A percentile compares a stretch with the other conserved stretches of the same genome.
These are phyloP conservation scores for Suillus placidus DNA, from an alignment of 768 basidiomycete species.

Conservation along the genomic window DNA sequence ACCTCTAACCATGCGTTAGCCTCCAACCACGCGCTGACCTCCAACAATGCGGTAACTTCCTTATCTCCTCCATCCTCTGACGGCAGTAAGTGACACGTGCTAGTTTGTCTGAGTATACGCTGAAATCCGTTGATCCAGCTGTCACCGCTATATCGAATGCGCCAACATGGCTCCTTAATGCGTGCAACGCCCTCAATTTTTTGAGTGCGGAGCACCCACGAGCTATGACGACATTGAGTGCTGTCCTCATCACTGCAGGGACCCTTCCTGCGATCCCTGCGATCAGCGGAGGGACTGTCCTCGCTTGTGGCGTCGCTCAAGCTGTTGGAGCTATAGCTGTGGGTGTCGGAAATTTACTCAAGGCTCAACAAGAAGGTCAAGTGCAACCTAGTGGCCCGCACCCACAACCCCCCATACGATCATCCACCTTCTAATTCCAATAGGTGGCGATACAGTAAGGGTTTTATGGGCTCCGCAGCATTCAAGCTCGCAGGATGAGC, in stretches of 20 bases:
- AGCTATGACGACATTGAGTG: slow-evolving; percentile 71
- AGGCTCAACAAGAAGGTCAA: slow-evolving; percentile 49
- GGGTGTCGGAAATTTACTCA: slow-evolving; percentile 63
- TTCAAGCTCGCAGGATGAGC: slow-evolving; percentile 27
- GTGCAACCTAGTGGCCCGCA: slow-evolving; percentile 25
- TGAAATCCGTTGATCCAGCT: slow-evolving; percentile 24
- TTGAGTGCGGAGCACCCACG: slow-evolving; percentile 77
- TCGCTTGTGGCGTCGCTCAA: slow-evolving; percentile 74
- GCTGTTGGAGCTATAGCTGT: slow-evolving; percentile 80
- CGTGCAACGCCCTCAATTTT: slow-evolving; percentile 73
- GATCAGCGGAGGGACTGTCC: slow-evolving; percentile 68
- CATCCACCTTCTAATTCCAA: slow-evolving; percentile 33
- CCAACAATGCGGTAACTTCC: background rate
- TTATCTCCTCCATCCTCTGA: slow-evolving; percentile 8
- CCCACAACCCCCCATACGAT: slow-evolving; percentile 31
- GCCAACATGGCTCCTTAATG: slow-evolving; percentile 77
- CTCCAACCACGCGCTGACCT: background rate
- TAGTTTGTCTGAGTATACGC: background rate
- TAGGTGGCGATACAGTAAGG: background rate
- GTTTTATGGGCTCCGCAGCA: slow-evolving; percentile 9
- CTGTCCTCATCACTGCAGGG: slow-evolving; percentile 78
- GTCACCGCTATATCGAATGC: slow-evolving; percentile 56
- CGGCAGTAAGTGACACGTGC: slow-evolving; percentile 10
- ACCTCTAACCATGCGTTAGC: background rate
- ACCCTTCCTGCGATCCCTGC: slow-evolving; percentile 74